phyloP scores from a whole-genome alignment of 2,329 filamentous ascomycete species.

The Colletotrichum lentis region DNA sequence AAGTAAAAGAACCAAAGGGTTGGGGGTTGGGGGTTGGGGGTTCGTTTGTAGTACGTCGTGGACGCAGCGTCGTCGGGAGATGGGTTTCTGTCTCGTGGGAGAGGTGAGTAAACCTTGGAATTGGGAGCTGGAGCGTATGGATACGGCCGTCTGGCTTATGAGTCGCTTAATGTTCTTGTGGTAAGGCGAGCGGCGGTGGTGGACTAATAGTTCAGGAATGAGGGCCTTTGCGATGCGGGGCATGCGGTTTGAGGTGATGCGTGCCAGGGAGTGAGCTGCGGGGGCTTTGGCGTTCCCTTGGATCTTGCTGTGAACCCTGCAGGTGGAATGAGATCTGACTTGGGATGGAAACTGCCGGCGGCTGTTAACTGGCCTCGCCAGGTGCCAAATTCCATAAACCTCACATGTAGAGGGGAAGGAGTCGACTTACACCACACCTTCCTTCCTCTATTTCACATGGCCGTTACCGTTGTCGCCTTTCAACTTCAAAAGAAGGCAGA shows the following conservation, averaged over 20 bases:
- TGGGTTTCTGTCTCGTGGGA: background rate
- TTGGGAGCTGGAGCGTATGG: constrained; percentile 2
- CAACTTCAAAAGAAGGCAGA: background rate
- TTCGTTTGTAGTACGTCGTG: background rate
- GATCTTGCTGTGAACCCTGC: constrained; percentile 25
- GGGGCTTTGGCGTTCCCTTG: constrained; percentile 15
- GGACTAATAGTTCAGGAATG: constrained; percentile 24
- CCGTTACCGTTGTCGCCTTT: constrained; percentile 5
- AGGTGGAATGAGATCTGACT: background rate
- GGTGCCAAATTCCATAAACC: background rate
- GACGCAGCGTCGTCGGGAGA: background rate
- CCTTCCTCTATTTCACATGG: background rate
- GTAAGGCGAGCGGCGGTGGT: background rate
- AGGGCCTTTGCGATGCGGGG: constrained; percentile 36
- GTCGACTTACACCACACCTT: background rate
- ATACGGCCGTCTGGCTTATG: constrained; percentile 15
- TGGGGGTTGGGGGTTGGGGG: background rate
- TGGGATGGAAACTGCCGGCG: background rate
- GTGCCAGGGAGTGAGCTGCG: constrained; percentile 26
- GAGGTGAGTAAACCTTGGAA: background rate
- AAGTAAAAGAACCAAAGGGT: background rate
- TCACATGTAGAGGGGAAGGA: background rate
- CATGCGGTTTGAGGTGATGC: constrained; percentile 26
- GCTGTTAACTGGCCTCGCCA: constrained; percentile 2
- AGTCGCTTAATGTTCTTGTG: constrained; percentile 1